Evolutionary conservation across 1,284 basidiomycete genomes (phyloP).

Genomic region (Puccinia hordei): DNA sequence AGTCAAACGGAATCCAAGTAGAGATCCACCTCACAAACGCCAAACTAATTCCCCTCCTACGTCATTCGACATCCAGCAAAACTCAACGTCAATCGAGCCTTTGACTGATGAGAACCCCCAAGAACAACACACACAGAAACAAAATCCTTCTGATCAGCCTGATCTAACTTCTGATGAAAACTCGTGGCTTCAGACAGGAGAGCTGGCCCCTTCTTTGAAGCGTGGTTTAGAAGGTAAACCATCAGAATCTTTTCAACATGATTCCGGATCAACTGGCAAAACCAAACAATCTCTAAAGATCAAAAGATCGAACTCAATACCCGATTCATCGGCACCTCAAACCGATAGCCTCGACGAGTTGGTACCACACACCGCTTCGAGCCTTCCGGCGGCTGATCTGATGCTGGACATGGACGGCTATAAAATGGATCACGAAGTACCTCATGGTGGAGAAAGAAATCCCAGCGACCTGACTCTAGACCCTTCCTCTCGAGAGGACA

Average conservation of each 20-base stretch:
- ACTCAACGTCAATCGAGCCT: constrained; percentile 10
- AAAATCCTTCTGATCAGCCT: neutral
- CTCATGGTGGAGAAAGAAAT: constrained; percentile 5
- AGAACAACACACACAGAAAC: neutral
- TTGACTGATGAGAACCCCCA: neutral
- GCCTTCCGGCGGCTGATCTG: constrained; percentile 23
- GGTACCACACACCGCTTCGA: constrained; percentile 13
- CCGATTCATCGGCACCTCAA: constrained; percentile 4
- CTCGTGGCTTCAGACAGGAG: neutral
- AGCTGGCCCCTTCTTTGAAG: neutral
- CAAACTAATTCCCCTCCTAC: neutral
- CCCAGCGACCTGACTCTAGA: neutral
- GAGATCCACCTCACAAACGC: neutral
- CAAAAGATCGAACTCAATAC: constrained; percentile 1
- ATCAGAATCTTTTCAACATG: constrained; percentile 11
- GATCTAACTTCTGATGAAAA: constrained; percentile 7
- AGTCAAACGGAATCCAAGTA: constrained; percentile 1
- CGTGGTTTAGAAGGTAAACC: neutral
- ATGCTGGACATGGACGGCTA: constrained; percentile 51
- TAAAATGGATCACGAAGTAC: constrained; percentile 36
- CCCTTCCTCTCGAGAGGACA: constrained; percentile 9
- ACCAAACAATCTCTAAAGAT: neutral
- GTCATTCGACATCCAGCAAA: neutral
- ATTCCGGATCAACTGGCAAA: constrained; percentile 11
- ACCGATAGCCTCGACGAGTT: neutral